Base-by-base conservation (phyloP, 78 protist species). In the Cavenderia fasciculata region DNA sequence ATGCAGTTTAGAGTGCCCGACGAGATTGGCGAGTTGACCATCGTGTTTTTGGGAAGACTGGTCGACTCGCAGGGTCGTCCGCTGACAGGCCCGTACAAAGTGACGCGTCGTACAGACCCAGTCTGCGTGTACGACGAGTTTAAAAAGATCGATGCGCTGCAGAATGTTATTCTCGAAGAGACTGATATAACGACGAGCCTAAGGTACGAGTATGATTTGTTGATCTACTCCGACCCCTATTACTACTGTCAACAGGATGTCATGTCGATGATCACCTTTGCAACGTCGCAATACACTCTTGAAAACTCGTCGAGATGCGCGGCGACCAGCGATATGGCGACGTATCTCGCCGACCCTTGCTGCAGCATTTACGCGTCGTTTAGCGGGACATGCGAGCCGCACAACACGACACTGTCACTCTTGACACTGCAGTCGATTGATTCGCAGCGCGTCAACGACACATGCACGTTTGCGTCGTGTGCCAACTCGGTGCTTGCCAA, bases 181-280 rank as follows among this genome's bases (percentile, higher is more conserved):
- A 40, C 68, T 0, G 59, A 65, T 21, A 29, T 46, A 0, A 56
- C 68, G 4, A 38, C 57, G 25, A 63, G 71, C 1, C 21, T 31
- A 27, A 65, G 90, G 38, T 82, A 82, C 44, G 23, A 38, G 11
- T 56, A 40, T 6, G 90, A 82, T 68, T 21, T 82, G 11, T n/a
- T 52, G 34, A 25, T 47, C 3, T 40, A n/a, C 29, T 1, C 7
- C 1, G 71, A 82, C 33, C 36, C 21, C 8, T 82, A 56, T 31
- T 54, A 82, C 44, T 1, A 57, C 3, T 82, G 90, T 43, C 29
- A 57, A n/a, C n/a, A 14, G 33, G n/a, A 68, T 27, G 78, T 78
- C 0, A 56, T 52, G 18, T 3, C 10, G 6, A 43, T 56, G 4
- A 21, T 68, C 1, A 27, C 16, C 0, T 33, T 82, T 18, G 49